Conservation (phyloP, 306 rosid genomes). For the Fagus crenata region DNA sequence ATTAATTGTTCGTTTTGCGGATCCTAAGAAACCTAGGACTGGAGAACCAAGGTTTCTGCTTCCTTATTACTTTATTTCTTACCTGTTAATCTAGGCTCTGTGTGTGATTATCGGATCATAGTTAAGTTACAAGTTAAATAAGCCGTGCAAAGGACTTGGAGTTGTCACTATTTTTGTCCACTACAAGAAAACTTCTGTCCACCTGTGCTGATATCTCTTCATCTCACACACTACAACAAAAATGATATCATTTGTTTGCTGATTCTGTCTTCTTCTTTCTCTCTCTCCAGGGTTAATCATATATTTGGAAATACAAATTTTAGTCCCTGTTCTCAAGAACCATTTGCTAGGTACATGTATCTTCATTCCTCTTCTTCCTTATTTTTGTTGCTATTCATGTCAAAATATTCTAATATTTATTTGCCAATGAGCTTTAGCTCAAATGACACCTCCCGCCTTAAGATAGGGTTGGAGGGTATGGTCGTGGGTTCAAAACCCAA, state of each 20-base stretch:
- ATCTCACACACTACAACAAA: neutral
- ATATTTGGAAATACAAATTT: conserved; percentile 33
- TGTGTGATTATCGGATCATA: conserved; percentile 6
- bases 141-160: neutral
- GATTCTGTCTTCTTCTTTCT: conserved; percentile 10
- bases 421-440: too few species aligned
- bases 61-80: conserved; percentile 26
- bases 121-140: conserved; percentile 8
- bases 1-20: conserved; percentile 86
- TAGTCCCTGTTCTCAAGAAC: conserved; percentile 54
- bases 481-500: too few species aligned
- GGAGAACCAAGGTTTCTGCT: conserved; percentile 70
- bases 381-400: neutral
- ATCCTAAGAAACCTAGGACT: conserved; percentile 69
- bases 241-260: neutral
- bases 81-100: conserved; percentile 14
- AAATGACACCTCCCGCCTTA: too few species aligned
- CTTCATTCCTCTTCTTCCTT: conserved; percentile 1
- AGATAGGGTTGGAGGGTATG: too few species aligned
- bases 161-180: neutral
- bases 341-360: conserved; percentile 52
- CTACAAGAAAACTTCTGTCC: neutral
- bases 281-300: conserved; percentile 54
- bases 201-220: neutral
- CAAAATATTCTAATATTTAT: neutral